A percentile compares a stretch with the other conserved stretches of the same genome.
These are phyloP conservation scores for Aciculoconidium aculeatum DNA, from an alignment of 805 yeast genomes.

Conservation along the genomic window DNA sequence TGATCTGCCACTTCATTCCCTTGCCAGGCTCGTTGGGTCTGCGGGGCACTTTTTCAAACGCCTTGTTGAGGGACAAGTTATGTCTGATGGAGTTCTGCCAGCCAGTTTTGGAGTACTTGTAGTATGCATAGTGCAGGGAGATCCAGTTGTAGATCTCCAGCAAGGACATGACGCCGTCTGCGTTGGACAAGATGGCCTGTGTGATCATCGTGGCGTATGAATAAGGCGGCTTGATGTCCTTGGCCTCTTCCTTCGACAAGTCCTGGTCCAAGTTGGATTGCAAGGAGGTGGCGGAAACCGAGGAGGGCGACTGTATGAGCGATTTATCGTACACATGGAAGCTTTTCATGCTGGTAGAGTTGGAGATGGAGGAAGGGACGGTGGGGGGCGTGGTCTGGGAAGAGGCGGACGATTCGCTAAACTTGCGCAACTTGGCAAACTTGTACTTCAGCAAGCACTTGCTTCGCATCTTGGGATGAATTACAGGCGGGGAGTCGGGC, in stretches of 20 bases:
- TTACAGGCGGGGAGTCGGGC: constrained; percentile 79
- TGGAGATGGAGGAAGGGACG: constrained; percentile 13
- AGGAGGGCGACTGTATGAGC: constrained; percentile 32
- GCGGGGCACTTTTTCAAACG: constrained; percentile 95
- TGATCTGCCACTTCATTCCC: constrained; percentile 98
- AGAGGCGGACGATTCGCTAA: constrained; percentile 1
- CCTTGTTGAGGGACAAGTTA: constrained; percentile 88
- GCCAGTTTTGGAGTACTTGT: constrained; percentile 87
- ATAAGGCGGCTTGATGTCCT: constrained; percentile 93
- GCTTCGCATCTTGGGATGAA: constrained; percentile 45
- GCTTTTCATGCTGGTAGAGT: constrained; percentile 21
- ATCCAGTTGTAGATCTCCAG: constrained; percentile 94
- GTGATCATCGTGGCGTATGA: constrained; percentile 98
- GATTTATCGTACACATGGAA: constrained; percentile 52
- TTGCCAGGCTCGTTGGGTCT: constrained; percentile 96
- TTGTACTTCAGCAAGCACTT: constrained; percentile 31
- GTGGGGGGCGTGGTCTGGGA: constrained; percentile 2
- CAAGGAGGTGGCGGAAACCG: constrained; percentile 35
- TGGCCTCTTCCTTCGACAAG: constrained; percentile 83
- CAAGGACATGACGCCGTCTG: constrained; percentile 81
- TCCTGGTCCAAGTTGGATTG: constrained; percentile 51
- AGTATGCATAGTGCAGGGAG: constrained; percentile 80
- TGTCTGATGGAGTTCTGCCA: constrained; percentile 99
- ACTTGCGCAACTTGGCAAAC: constrained; percentile 17
- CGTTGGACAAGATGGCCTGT: constrained; percentile 86